Base-by-base conservation (phyloP, 805 yeast species). In the Teunomyces cretensis region DNA sequence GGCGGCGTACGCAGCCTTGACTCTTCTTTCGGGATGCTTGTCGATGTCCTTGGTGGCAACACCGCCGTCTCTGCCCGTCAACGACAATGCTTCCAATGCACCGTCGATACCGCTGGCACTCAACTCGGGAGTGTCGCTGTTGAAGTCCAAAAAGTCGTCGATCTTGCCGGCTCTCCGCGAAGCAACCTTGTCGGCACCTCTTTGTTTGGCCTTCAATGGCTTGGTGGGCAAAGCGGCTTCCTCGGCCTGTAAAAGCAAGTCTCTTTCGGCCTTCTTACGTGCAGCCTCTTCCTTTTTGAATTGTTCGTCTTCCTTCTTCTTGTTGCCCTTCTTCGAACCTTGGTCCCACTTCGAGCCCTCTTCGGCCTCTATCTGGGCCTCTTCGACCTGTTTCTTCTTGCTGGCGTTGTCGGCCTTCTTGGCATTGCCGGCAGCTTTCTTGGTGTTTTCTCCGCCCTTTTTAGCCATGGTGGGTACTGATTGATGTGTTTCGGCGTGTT, bases 1-100 rank as follows among this genome's bases (percentile, higher is more conserved):
- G 1, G 87, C 88, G 9, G 80, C 74, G 45, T 73, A 72, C 0
- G 96, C 96, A 19, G 92, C 88, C 70, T 87, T 88, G 66, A 84
- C 86, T 60, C 96, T 79, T 67, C 95, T 80, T 70, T 88, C 96
- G 8, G 96, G 96, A 55, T 88, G 96, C 64, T 89, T 81, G 48
- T 88, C 96, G 42, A 88, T 72, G 42, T 81, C 88, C 57, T 82
- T 82, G 49, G 67, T 68, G 33, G 70, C 65, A 27, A 84, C 83
- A 42, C 80, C 85, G 24, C 75, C 79, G 43, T 73, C 79, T 38
- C 71, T 78, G 17, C 72, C 68, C 9, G 90, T 77, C 63, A 88
- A 72, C 4, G 87, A 75, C 58, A 88, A 73, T 3, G 95, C 95
- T 43, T 86, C 88, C 50, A 88, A 69, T 2, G 92, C 94, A 57